phyloP scores from a whole-genome alignment of 208 protist species.

The Phytomonas serpens region DNA sequence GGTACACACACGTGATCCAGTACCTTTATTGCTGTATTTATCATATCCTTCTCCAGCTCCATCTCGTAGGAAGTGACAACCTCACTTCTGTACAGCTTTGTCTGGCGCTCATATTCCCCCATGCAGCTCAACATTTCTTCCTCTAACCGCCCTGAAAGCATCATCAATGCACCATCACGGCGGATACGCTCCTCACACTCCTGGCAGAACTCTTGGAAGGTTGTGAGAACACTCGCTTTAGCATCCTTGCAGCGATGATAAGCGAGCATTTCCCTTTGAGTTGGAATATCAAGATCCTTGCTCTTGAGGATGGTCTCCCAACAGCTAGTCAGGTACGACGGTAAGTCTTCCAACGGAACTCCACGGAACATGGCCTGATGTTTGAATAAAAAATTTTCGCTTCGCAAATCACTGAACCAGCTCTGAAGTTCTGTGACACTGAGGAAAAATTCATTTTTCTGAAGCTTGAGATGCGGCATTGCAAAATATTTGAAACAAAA shows the following conservation, averaged over 20 bases:
- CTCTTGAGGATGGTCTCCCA: conserved; percentile 92
- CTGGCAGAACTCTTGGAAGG: conserved; percentile 43
- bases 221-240: conserved; percentile 32
- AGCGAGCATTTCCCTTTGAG: conserved; percentile 95
- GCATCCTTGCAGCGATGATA: conserved; percentile 91
- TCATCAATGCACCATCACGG: conserved; percentile 49
- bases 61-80: conserved; percentile 28
- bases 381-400: conserved; percentile 58
- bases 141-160: conserved; percentile 49
- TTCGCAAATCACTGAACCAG: conserved; percentile 45
- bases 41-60: conserved; percentile 51
- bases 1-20: conserved; percentile 42
- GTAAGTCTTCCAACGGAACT: conserved; percentile 80
- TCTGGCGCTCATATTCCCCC: conserved; percentile 37
- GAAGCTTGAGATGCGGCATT: conserved; percentile 85
- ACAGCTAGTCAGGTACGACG: conserved; percentile 77
- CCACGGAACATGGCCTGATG: conserved; percentile 66
- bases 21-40: conserved; percentile 35
- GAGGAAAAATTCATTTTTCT: conserved; percentile 47
- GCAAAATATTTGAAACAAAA: conserved; percentile 65
- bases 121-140: conserved; percentile 36
- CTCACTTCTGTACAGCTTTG: conserved; percentile 51
- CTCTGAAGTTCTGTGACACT: conserved; percentile 33
- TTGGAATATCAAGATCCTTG: conserved; percentile 95
- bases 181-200: conserved; percentile 43